Evolutionary conservation across 371 early-diverging fungal genomes (phyloP), one percentile per base, ranked within the genome.

Genomic region (Capillidium rhysosporum): DNA sequence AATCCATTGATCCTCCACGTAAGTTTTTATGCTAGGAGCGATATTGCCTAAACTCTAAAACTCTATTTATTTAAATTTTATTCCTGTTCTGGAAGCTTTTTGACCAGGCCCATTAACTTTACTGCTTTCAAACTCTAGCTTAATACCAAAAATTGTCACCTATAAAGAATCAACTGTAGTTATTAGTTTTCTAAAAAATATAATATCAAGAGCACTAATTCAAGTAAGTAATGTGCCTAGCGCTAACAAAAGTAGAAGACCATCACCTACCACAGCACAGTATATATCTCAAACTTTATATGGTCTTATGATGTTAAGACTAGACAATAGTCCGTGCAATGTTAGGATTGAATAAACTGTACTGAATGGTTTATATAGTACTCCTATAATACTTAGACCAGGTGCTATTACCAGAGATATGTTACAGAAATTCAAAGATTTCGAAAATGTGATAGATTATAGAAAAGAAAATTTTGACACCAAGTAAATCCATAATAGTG

Each of bases 51-150:
- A 68, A 56, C 60, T 59, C 23, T 39, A 25, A 14, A 34, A 34
- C 48, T 65, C 43, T 10, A 47, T 24, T 23, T 57, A 47, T 10
- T 39, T 62, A 1, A 34, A 34, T 7, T 34, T 7, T 12, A 49
- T 65, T 10, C 59, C 54, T 53, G 89, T 25, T 88, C 90, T 0
- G 48, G 51, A 2, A 67, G 82, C 26, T 79, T 98, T 73, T 63
- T 99, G 99, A 99, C 99, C 99, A 0, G 99, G 99, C 0, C 94
- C 99, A 0, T 63, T 99, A 44, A 98, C 99, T 0, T 69, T 99
- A 8, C 74, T 99, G 20, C 65, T 98, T 40, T 94, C 95, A 18
- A 65, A 77, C 21, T 72, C 81, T 4, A 57, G 63, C 8, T 49
- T 66, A 18, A 75, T 95, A 40, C 88, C 89, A 3, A 54, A 71